These are phyloP conservation scores for Apiospora koreana DNA, from an alignment of 2,329 filamentous ascomycete genomes.

Conservation along the genomic window DNA sequence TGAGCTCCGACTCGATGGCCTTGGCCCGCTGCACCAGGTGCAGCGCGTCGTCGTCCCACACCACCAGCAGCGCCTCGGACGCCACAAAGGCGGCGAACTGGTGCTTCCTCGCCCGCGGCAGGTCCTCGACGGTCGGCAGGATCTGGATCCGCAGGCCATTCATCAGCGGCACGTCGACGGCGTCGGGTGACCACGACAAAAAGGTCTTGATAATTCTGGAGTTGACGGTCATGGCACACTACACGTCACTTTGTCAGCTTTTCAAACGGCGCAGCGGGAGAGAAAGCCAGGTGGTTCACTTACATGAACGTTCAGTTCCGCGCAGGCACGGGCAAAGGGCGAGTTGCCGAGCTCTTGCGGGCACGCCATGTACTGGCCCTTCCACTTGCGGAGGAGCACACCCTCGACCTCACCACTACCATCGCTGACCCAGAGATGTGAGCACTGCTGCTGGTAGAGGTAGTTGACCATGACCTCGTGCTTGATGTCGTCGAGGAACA, in stretches of 20 bases:
- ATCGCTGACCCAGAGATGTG: slow-evolving; percentile 72
- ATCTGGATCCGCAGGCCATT: slow-evolving; percentile 79
- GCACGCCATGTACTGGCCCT: slow-evolving; percentile 72
- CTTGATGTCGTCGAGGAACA: slow-evolving; percentile 71
- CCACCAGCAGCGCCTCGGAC: slow-evolving; percentile 68
- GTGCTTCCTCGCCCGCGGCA: slow-evolving; percentile 71
- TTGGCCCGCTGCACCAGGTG: slow-evolving; percentile 70
- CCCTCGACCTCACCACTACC: slow-evolving; percentile 69
- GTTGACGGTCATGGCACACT: slow-evolving; percentile 81
- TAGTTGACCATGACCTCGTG: slow-evolving; percentile 85
- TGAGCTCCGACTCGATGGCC: slow-evolving; percentile 73
- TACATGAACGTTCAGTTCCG: slow-evolving; percentile 72
- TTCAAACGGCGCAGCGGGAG: not conserved
- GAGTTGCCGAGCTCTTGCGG: slow-evolving; percentile 66
- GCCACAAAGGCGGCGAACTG: slow-evolving; percentile 81
- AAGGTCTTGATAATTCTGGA: slow-evolving; percentile 79
- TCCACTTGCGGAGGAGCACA: slow-evolving; percentile 68
- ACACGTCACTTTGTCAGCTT: not conserved
- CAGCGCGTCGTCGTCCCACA: slow-evolving; percentile 81
- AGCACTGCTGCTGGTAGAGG: slow-evolving; percentile 77
- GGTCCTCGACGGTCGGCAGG: slow-evolving; percentile 69
- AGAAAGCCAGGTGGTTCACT: slow-evolving; percentile 28
- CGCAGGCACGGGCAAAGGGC: slow-evolving; percentile 63
- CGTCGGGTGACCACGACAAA: slow-evolving; percentile 70
- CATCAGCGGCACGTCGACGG: slow-evolving; percentile 72